phyloP scores from a whole-genome alignment of 1,284 basidiomycete genomes.

The Neolentinus lepideus region DNA sequence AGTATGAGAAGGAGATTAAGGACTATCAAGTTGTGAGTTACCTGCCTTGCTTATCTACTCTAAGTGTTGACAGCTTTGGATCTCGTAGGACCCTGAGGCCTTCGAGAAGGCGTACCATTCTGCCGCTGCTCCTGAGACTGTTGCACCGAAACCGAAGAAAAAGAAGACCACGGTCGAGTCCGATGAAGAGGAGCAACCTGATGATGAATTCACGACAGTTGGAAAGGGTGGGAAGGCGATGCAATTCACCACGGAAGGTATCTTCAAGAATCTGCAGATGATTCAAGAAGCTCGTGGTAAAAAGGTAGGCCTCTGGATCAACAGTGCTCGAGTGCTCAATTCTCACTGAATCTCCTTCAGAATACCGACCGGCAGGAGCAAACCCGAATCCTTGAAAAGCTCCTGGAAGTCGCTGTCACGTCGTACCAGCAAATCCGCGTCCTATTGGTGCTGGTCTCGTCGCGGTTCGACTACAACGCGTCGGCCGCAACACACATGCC shows the following conservation, averaged over 20 bases:
- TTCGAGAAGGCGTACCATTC: slow-evolving; percentile 76
- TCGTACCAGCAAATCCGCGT: slow-evolving; percentile 94
- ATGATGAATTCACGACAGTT: slow-evolving; percentile 86
- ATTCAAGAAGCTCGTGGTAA: slow-evolving; percentile 95
- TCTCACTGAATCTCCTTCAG: slow-evolving; percentile 30
- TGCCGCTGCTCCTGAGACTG: slow-evolving; percentile 40
- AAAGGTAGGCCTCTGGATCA: slow-evolving; percentile 53
- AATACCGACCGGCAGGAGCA: slow-evolving; percentile 97
- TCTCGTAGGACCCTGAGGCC: slow-evolving; percentile 73
- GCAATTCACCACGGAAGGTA: slow-evolving; percentile 81
- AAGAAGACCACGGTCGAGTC: slow-evolving; percentile 27
- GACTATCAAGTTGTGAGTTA: slow-evolving; percentile 70
- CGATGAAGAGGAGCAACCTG: slow-evolving; percentile 38
- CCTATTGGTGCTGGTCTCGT: slow-evolving; percentile 88
- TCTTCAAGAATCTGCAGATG: slow-evolving; percentile 89
- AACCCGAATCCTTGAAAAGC: slow-evolving; percentile 83
- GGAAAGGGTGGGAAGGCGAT: slow-evolving; percentile 86
- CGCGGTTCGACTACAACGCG: slow-evolving; percentile 96
- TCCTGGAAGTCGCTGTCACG: slow-evolving; percentile 84
- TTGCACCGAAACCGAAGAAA: slow-evolving; percentile 37
- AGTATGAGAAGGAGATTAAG: slow-evolving; percentile 80
- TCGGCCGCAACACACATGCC: slow-evolving; percentile 88
- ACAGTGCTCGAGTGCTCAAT: not conserved
- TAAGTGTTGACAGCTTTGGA: slow-evolving; percentile 7
- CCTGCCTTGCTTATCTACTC: not conserved